Evolutionary conservation across 768 basidiomycete species (phyloP).

Genomic region (Pulveroboletus sp.): DNA sequence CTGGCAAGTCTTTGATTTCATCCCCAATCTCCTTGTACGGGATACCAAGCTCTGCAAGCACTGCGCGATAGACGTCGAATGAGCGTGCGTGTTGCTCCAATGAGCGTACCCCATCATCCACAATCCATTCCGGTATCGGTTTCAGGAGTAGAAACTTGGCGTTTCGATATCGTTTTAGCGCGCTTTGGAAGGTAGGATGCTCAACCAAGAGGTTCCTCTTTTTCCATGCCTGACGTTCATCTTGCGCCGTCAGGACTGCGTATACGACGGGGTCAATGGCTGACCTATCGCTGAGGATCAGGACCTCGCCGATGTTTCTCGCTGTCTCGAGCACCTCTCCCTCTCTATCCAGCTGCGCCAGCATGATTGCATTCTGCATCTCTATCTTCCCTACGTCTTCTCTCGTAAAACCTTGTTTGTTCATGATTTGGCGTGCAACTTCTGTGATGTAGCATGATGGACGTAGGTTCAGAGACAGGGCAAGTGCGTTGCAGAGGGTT

Average conservation of each 20-base stretch:
- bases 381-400: conserved; percentile 44
- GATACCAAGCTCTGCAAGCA: conserved; percentile 42
- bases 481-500: conserved; percentile 55
- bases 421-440: conserved; percentile 59
- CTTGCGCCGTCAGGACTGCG: conserved; percentile 44
- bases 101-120: conserved; percentile 60
- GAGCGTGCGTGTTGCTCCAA: conserved; percentile 46
- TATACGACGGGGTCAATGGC: conserved; percentile 64
- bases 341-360: conserved; percentile 50
- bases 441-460: conserved; percentile 49
- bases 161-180: conserved; percentile 41
- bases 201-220: conserved; percentile 35
- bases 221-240: conserved; percentile 34
- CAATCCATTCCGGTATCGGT: conserved; percentile 55
- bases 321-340: conserved; percentile 13
- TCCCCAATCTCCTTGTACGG: conserved; percentile 43
- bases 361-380: conserved; percentile 64
- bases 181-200: conserved; percentile 38
- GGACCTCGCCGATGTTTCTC: conserved; percentile 13
- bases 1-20: conserved; percentile 38
- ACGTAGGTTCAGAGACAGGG: conserved; percentile 37
- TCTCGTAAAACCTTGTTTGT: conserved; percentile 48
- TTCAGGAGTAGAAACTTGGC: conserved; percentile 52
- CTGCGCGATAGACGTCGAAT: conserved; percentile 35
- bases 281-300: conserved; percentile 60